Evolutionary conservation across 768 basidiomycete genomes (phyloP).

Genomic region (Pseudohyphozyma bogoriensis): DNA sequence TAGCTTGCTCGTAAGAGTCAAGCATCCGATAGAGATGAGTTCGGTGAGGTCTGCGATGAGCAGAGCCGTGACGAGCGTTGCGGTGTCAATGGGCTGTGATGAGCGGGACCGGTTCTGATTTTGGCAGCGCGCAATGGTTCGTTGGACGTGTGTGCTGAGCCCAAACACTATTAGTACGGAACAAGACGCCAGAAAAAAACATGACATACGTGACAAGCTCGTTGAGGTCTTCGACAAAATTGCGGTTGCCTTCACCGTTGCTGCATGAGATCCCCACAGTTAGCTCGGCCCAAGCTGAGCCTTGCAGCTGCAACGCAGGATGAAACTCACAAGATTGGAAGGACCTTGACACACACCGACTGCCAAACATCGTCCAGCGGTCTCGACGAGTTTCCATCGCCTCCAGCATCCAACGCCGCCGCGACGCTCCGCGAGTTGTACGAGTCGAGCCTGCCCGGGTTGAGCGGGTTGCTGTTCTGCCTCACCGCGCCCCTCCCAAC

Average conservation of each 20-base stretch:
- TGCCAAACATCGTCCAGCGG: constrained; percentile 32
- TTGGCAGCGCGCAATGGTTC: constrained; percentile 13
- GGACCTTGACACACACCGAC: constrained; percentile 27
- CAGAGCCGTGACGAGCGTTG: constrained; percentile 21
- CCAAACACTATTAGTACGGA: not conserved
- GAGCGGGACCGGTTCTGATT: not conserved
- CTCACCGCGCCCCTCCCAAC: not conserved
- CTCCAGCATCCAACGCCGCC: constrained; percentile 11
- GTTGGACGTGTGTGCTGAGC: constrained; percentile 26
- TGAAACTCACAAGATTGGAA: constrained; percentile 32
- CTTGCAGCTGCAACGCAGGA: not conserved
- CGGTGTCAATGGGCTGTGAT: not conserved
- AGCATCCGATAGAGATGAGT: constrained; percentile 27
- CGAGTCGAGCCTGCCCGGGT: not conserved
- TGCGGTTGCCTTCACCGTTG: constrained; percentile 33
- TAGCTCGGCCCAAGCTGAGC: not conserved
- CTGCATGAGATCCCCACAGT: not conserved
- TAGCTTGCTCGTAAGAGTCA: constrained; percentile 30
- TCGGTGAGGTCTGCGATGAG: constrained; percentile 28
- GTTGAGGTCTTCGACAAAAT: constrained; percentile 32
- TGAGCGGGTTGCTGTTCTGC: not conserved
- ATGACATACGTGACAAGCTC: constrained; percentile 9
- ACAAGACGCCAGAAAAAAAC: no score
- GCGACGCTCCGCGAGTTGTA: constrained; percentile 21
- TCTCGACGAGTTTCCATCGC: not conserved